phyloP scores from a whole-genome alignment of 83 land plant genomes.

The Picea abies region DNA sequence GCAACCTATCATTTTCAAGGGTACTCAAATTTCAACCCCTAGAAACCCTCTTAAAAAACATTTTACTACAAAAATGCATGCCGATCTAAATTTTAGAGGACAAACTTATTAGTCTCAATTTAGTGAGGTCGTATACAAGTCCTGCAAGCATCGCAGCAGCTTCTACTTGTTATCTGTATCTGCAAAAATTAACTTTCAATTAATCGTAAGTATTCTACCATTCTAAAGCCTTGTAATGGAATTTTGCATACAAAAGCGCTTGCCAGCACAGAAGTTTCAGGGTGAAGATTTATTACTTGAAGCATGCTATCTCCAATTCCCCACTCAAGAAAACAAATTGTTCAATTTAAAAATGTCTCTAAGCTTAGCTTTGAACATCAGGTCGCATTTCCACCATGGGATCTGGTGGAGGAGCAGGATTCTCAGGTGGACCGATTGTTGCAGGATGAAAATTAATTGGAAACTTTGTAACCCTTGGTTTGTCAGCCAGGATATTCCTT shows the following conservation, averaged over 20 bases:
- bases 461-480: conserved; percentile 82
- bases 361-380: not conserved
- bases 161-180: not conserved
- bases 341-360: not conserved
- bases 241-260: conserved; percentile 4
- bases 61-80: no score
- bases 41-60: no score
- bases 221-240: not conserved
- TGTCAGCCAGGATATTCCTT: conserved; percentile 75
- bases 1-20: no score
- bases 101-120: not conserved
- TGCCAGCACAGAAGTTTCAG: not conserved
- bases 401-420: conserved; percentile 26
- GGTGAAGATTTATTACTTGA: conserved; percentile 3
- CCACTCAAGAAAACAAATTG: not conserved
- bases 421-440: conserved; percentile 32
- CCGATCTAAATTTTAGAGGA: not conserved
- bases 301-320: not conserved
- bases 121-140: not conserved
- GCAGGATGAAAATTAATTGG: conserved; percentile 79
- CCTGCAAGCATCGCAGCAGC: not conserved
- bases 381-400: conserved; percentile 1
- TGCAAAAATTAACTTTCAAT: not conserved
- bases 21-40: no score
- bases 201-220: not conserved